Conservation (phyloP, 2,329 filamentous ascomycete genomes). For the Exserohilum turcica region DNA sequence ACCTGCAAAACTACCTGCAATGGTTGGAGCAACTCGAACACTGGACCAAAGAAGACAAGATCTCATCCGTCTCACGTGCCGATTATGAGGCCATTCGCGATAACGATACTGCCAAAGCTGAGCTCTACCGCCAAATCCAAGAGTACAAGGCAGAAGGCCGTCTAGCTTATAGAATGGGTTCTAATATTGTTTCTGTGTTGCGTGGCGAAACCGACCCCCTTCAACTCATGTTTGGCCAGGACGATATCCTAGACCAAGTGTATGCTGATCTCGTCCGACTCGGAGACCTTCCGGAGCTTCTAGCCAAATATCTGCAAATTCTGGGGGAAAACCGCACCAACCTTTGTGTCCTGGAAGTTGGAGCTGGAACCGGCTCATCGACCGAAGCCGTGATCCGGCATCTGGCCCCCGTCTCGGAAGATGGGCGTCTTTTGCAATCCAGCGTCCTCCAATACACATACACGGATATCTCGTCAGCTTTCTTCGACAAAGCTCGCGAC, state of each 20-base stretch:
- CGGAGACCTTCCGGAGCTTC: neutral
- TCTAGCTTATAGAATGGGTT: neutral
- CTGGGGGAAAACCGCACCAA: neutral
- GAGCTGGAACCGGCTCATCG: neutral
- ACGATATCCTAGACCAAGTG: neutral
- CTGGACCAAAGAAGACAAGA: conserved; percentile 1
- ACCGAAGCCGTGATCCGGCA: neutral
- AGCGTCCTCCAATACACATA: conserved; percentile 9
- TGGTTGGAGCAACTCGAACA: conserved; percentile 1
- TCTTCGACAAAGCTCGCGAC: conserved; percentile 11
- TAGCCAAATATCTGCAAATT: neutral
- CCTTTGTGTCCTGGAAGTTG: neutral
- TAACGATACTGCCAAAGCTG: conserved; percentile 1
- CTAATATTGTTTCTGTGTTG: neutral
- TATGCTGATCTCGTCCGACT: conserved; percentile 1
- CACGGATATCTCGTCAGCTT: conserved; percentile 13
- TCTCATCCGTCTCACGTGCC: neutral
- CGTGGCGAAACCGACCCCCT: conserved; percentile 1
- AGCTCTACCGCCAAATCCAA: neutral
- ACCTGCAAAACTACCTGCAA: neutral
- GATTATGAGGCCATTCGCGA: neutral
- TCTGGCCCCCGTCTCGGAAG: neutral
- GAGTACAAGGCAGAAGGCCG: conserved; percentile 3
- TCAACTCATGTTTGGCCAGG: neutral
- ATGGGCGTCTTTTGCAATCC: neutral